These are phyloP conservation scores for Dissophora ornata DNA, from an alignment of 192 early-diverging fungal species.

Conservation along the genomic window DNA sequence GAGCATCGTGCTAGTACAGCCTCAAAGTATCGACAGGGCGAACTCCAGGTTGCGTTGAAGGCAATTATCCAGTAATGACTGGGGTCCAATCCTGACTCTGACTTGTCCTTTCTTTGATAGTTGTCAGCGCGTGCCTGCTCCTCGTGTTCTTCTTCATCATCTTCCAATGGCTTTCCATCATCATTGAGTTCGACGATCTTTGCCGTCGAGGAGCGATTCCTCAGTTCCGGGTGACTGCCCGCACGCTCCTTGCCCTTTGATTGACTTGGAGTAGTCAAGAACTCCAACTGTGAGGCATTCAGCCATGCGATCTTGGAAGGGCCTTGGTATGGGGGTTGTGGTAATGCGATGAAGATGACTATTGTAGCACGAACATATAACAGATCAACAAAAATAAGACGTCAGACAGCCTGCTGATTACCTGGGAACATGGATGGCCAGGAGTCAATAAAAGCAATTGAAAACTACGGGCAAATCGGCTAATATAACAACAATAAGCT, in stretches of 20 bases:
- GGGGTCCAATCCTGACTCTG: conserved; percentile 10
- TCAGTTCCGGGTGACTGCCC: conserved; percentile 1
- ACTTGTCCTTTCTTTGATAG: not conserved
- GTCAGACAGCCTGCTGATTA: no score
- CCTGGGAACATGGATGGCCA: no score
- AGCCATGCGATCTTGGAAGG: conserved; percentile 59
- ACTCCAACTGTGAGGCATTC: conserved; percentile 46
- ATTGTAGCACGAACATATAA: not conserved
- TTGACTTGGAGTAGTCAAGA: conserved; percentile 19
- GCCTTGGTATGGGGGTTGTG: conserved; percentile 66
- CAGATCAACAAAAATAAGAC: no score
- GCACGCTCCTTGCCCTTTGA: conserved; percentile 8
- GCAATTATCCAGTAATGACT: conserved; percentile 66
- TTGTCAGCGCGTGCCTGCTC: conserved; percentile 7
- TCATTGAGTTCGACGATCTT: conserved; percentile 52
- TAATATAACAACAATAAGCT: no score
- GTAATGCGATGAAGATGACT: conserved; percentile 54
- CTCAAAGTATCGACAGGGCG: conserved; percentile 64
- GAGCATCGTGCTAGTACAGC: conserved; percentile 60
- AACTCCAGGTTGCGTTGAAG: conserved; percentile 64
- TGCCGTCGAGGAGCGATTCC: conserved; percentile 4
- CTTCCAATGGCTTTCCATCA: conserved; percentile 16
- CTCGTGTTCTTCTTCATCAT: conserved; percentile 5
- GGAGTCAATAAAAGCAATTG: no score
- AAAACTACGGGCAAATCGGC: no score